Evolutionary conservation across 1,284 basidiomycete genomes (phyloP).

Genomic region (Papiliotrema flavescens): DNA sequence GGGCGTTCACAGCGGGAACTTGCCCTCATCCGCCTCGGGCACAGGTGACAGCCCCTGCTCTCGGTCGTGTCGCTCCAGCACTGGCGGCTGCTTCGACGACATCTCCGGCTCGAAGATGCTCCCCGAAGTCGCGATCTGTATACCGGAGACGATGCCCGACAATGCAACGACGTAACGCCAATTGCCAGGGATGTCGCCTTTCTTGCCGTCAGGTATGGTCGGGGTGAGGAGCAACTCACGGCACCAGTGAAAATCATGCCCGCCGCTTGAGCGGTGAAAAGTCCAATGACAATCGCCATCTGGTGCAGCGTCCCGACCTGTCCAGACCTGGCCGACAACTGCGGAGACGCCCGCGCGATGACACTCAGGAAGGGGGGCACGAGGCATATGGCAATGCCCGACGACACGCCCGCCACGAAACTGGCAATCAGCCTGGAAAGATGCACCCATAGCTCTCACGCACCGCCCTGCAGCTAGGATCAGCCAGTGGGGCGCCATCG

Average conservation of each 20-base stretch:
- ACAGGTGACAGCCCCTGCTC: constrained; percentile 3
- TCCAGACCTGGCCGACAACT: constrained; percentile 24
- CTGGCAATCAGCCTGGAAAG: constrained; percentile 56
- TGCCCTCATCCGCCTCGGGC: constrained; percentile 5
- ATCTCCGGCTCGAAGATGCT: neutral
- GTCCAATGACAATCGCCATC: constrained; percentile 75
- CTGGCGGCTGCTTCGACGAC: neutral
- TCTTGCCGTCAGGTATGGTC: constrained; percentile 26
- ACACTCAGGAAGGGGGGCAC: constrained; percentile 80
- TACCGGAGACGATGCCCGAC: constrained; percentile 59
- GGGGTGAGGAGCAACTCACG: constrained; percentile 55
- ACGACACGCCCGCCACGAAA: constrained; percentile 62
- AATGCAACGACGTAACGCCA: constrained; percentile 74
- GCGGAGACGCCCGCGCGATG: constrained; percentile 60
- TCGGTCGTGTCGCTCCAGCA: neutral
- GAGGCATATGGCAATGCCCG: constrained; percentile 80
- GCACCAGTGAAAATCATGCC: constrained; percentile 41
- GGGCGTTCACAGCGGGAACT: neutral
- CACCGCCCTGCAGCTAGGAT: constrained; percentile 67
- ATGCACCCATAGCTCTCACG: neutral
- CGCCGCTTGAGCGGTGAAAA: constrained; percentile 67
- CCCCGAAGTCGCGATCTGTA: constrained; percentile 56
- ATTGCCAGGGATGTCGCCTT: constrained; percentile 39
- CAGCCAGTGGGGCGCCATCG: constrained; percentile 58
- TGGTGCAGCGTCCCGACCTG: constrained; percentile 77